phyloP scores from a whole-genome alignment of 352 stramenopile genomes.

The Pilasporangium apinafurcum region DNA sequence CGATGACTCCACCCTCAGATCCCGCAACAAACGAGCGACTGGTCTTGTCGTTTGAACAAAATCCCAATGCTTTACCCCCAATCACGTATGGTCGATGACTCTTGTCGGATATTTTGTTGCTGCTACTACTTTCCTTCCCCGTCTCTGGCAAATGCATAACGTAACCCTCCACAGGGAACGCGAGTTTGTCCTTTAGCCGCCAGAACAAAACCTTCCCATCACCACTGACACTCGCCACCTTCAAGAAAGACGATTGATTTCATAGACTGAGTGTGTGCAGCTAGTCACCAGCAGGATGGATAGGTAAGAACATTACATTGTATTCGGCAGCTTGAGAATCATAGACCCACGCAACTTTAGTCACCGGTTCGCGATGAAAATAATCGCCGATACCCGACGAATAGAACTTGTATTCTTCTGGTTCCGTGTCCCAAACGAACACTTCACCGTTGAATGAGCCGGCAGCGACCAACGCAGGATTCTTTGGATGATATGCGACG shows the following conservation, averaged over 20 bases:
- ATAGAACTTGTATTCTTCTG: slow-evolving; percentile 57
- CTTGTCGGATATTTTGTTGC: neutral
- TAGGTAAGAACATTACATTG: no score
- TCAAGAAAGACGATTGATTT: neutral
- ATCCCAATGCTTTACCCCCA: slow-evolving; percentile 57
- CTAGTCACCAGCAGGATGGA: neutral
- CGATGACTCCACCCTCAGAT: slow-evolving; percentile 62
- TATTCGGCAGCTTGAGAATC: slow-evolving; percentile 66
- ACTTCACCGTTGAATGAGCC: slow-evolving; percentile 87
- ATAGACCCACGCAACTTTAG: slow-evolving; percentile 78
- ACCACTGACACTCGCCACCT: slow-evolving; percentile 71
- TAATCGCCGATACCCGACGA: slow-evolving; percentile 85
- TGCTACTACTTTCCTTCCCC: slow-evolving; percentile 5
- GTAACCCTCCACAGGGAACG: slow-evolving; percentile 82
- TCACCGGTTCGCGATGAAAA: slow-evolving; percentile 83
- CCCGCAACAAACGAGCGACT: slow-evolving; percentile 72
- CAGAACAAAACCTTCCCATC: slow-evolving; percentile 87
- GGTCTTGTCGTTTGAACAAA: slow-evolving; percentile 57
- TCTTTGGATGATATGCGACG: slow-evolving; percentile 78
- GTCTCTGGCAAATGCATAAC: slow-evolving; percentile 44
- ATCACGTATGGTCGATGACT: slow-evolving; percentile 18
- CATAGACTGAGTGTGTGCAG: neutral
- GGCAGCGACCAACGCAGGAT: slow-evolving; percentile 73
- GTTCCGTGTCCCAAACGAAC: slow-evolving; percentile 70
- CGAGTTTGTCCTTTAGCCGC: slow-evolving; percentile 82